Base-by-base conservation (phyloP, 495 filamentous ascomycete genomes). In the Aspergillus asperescens region DNA sequence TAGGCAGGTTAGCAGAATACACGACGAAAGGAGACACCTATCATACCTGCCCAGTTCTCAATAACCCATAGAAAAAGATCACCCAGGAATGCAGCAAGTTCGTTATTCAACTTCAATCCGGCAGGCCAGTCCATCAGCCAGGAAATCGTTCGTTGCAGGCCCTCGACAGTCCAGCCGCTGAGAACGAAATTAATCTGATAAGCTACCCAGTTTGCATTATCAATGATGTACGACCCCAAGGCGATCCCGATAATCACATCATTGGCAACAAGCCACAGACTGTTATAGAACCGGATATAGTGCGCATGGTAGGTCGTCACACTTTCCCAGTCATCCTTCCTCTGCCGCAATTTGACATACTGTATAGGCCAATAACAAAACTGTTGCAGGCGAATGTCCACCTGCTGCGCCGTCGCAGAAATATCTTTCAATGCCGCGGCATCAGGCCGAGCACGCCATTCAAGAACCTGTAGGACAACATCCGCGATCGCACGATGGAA, bases 351-450 rank as follows among this genome's bases (percentile, higher is more conserved):
- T 12, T 90, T 97, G 46, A 92, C 73, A 63, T 98, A 96, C 65
- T 97, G 92, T 62, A 94, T 89, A 4, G 92, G 94, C 92, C 90
- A 97, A 65, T 97, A 99, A 69, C 93, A 97, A 67, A 97, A 97
- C 62, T 99, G 93, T 64, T 96, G 91, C 15, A 99, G 79, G 4
- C 93, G 88, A 59, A 99, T 96, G 69, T 99, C 93, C 28, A 97
- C 85, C 65, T 99, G 93, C 64, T 97, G 93, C n/a, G 93, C 94
- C 1, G 92, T 96, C 10, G 93, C 93, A 29, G 90, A 96, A 12
- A 96, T 83, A 66, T 99, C 93, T 60, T 96, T 97, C 50, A 97
- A 67, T 13, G 94, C 93, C 28, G 88, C 85, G 42, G 86, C 84
- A 52, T 86, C 82, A 4, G 89, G 88, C 31, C 82, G 79, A 32